phyloP scores from a whole-genome alignment of 1,284 basidiomycete species.

The Sporisorium iseilematis-ciliati region DNA sequence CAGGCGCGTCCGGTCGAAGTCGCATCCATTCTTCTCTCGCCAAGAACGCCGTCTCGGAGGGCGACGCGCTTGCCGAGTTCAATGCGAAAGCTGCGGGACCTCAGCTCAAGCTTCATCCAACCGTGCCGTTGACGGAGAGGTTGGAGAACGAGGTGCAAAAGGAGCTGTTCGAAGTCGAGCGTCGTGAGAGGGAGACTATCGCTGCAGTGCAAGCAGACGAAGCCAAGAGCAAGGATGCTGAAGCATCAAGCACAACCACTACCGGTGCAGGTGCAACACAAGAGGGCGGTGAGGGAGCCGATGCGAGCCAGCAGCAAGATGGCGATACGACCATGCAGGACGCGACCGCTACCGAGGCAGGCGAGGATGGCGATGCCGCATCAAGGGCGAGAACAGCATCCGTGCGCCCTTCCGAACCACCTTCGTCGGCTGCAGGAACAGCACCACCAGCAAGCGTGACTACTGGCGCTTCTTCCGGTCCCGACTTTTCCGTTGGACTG shows the following conservation, averaged over 20 bases:
- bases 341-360: constrained; percentile 11
- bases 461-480: constrained; percentile 9
- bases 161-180: constrained; percentile 56
- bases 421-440: constrained; percentile 18
- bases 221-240: constrained; percentile 29
- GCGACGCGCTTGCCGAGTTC: constrained; percentile 65
- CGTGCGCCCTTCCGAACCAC: constrained; percentile 34
- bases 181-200: constrained; percentile 40
- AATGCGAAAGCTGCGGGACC: constrained; percentile 65
- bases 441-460: constrained; percentile 16
- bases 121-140: constrained; percentile 62
- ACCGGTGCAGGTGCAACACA: constrained; percentile 7
- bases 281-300: constrained; percentile 10
- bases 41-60: constrained; percentile 56
- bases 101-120: constrained; percentile 65
- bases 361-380: constrained; percentile 14
- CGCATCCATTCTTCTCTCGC: constrained; percentile 43
- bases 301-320: constrained; percentile 25
- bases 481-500: constrained; percentile 52
- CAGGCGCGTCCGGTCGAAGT: constrained; percentile 30
- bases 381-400: constrained; percentile 30
- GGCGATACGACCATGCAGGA: constrained; percentile 49
- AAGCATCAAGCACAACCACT: constrained; percentile 15
- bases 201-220: constrained; percentile 45
- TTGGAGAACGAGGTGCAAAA: constrained; percentile 64